Evolutionary conservation across 495 filamentous ascomycete species (phyloP), one percentile per base, ranked within the genome.

Genomic region (Neurospora terricola): DNA sequence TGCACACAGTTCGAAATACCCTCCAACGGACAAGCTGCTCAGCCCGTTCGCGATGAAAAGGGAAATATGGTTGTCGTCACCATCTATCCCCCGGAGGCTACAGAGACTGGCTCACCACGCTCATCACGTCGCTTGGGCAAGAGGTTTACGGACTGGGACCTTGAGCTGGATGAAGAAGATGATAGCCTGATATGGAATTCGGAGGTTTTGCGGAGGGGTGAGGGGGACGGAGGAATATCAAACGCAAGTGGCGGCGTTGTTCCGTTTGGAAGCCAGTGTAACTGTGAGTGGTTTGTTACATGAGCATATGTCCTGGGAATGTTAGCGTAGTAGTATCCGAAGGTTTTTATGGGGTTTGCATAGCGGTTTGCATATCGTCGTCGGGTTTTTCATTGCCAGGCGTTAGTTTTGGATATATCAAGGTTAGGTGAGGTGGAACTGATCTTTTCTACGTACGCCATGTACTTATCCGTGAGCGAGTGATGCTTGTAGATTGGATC

Each of bases 1-100:
- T 97, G 93, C 80, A 87, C 92, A 69, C 89, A 94, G 76, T 91
- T 92, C 83, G 83, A 89, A 76, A 85, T 96, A 27, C 79, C 87
- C 43, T 77, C 86, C 5, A 73, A 77, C 3, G 76, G 75, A 5
- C 66, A 76, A 59, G 71, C 75, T 43, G 77, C 89, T 11, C 77
- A 79, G 10, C 82, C 85, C 27, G 77, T 88, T 18, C 10, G 72
- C 3, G 81, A 83, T 69, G 72, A 42, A 10, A 80, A 83, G 27
- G 84, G 82, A 8, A 80, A 86, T 0, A 81, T 81, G 2, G 80
- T 88, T 36, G 86, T 83, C 3, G 81, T 94, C 34, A 66, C 54
- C 54, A 30, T 66, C 27, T 66, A 66, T 4, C 54, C 54, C 27
- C 54, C 54, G 14, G 76, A 85, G 30, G 87, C 95, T 37, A 81